These are phyloP conservation scores for Triticum urartu DNA, from an alignment of 176 grass and related monocot genomes.

Conservation along the genomic window DNA sequence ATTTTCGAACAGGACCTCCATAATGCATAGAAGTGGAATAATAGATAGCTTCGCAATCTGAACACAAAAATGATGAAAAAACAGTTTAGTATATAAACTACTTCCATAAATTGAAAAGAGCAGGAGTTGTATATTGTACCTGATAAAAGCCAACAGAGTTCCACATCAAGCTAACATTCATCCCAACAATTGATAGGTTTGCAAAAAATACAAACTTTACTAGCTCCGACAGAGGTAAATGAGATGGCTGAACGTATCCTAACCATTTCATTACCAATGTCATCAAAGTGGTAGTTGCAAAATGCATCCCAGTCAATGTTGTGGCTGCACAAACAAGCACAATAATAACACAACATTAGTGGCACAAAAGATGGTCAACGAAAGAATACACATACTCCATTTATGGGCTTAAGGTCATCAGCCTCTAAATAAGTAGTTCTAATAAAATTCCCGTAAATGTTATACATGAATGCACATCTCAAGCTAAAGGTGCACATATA, in stretches of 20 bases:
- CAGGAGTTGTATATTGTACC: slow-evolving; percentile 26
- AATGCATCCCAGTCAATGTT: slow-evolving; percentile 62
- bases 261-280: slow-evolving; percentile 51
- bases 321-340: slow-evolving; percentile 36
- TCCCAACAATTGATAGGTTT: slow-evolving; percentile 60
- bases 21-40: slow-evolving; percentile 51
- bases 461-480: not conserved
- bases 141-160: slow-evolving; percentile 73
- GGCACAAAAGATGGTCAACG: not conserved
- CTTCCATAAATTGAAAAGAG: not conserved
- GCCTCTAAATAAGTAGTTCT: not conserved
- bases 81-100: not conserved
- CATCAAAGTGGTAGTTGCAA: slow-evolving; percentile 53
- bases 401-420: slow-evolving; percentile 15
- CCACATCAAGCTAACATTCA: slow-evolving; percentile 69
- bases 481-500: not conserved
- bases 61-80: not conserved
- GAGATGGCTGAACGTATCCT: slow-evolving; percentile 51
- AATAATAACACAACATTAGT: slow-evolving; percentile 9
- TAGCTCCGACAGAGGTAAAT: slow-evolving; percentile 48
- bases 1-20: slow-evolving; percentile 52
- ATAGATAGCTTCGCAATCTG: slow-evolving; percentile 57
- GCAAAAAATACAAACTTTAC: slow-evolving; percentile 57
- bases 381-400: not conserved
- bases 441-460: not conserved